A percentile compares a stretch with the other conserved stretches of the same genome.
phyloP scores from a whole-genome alignment of 2,329 filamentous ascomycete genomes.

The Fusarium hostae region DNA sequence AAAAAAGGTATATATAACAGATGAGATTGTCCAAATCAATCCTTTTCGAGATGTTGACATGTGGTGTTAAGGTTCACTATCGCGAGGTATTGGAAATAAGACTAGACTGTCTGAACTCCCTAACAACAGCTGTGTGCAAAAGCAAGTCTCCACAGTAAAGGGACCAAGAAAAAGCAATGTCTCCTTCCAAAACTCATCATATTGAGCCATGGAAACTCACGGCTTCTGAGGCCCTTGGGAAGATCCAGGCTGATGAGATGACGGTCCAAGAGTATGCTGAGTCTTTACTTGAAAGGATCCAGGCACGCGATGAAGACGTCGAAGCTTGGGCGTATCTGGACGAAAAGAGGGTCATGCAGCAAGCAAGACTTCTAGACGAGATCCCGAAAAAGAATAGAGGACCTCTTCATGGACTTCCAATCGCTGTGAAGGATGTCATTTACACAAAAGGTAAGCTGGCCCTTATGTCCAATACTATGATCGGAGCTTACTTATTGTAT shows the following conservation, averaged over 20 bases:
- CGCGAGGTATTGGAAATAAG: not conserved
- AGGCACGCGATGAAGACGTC: constrained; percentile 56
- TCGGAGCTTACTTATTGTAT: not conserved
- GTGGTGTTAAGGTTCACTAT: not conserved
- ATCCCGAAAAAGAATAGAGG: constrained; percentile 61
- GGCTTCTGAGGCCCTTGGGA: constrained; percentile 55
- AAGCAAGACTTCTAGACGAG: constrained; percentile 62
- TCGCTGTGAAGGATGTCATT: constrained; percentile 71
- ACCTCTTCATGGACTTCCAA: constrained; percentile 66
- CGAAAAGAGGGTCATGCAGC: constrained; percentile 56
- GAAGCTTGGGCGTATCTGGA: constrained; percentile 64
- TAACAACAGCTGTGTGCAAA: not conserved
- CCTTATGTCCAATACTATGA: too few species aligned
- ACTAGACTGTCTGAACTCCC: not conserved
- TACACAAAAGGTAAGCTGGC: constrained; percentile 60
- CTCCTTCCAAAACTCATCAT: constrained; percentile 18
- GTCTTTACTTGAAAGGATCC: constrained; percentile 59
- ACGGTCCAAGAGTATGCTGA: constrained; percentile 62
- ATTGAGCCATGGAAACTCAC: constrained; percentile 47
- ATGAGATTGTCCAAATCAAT: not conserved
- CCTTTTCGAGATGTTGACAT: not conserved
- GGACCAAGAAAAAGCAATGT: constrained; percentile 14
- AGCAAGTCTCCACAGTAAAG: not conserved
- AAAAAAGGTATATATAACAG: not conserved
- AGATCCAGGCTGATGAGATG: constrained; percentile 55